Evolutionary conservation across 495 filamentous ascomycete genomes (phyloP), one percentile per base, ranked within the genome.

Genomic region (Arthonia radiata): DNA sequence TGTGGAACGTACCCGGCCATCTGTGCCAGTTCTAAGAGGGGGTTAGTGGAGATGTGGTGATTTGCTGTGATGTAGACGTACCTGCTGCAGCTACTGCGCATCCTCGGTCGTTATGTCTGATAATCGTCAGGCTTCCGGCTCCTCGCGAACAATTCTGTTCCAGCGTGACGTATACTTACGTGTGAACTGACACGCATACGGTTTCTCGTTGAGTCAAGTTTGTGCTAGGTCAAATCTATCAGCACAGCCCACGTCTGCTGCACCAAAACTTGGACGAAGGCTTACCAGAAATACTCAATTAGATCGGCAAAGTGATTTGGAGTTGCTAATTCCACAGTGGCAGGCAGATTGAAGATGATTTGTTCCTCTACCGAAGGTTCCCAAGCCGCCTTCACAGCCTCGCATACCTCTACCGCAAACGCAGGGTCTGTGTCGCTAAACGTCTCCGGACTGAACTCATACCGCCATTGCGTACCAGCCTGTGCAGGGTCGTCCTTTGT

Each of bases 231-330:
- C n/a, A n/a, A n/a, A n/a, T n/a, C n/a, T n/a, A n/a, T n/a, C n/a
- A n/a, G n/a, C n/a, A n/a, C n/a, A n/a, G n/a, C n/a, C n/a, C n/a
- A n/a, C n/a, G n/a, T n/a, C n/a, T n/a, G n/a, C n/a, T n/a, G n/a
- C n/a, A n/a, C n/a, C n/a, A n/a, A n/a, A n/a, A n/a, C n/a, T n/a
- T n/a, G n/a, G n/a, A n/a, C n/a, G n/a, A n/a, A n/a, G n/a, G n/a
- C n/a, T n/a, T n/a, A n/a, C n/a, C 80, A 89, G 52, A 97, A 97
- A 52, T 77, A 92, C 44, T 97, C 86, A 36, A 97, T 75, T 50
- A 90, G 79, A 48, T 97, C 86, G 15, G 86, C 86, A 42, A 89
- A 97, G 27, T 93, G 62, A 40, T 97, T 97, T 12, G 86, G 86
- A 2, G 86, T 97, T 2, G 79, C 51, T 73, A 93, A 72, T 50